These are phyloP conservation scores for Teratosphaeria destructans DNA, from an alignment of 2,329 filamentous ascomycete species.

Conservation along the genomic window DNA sequence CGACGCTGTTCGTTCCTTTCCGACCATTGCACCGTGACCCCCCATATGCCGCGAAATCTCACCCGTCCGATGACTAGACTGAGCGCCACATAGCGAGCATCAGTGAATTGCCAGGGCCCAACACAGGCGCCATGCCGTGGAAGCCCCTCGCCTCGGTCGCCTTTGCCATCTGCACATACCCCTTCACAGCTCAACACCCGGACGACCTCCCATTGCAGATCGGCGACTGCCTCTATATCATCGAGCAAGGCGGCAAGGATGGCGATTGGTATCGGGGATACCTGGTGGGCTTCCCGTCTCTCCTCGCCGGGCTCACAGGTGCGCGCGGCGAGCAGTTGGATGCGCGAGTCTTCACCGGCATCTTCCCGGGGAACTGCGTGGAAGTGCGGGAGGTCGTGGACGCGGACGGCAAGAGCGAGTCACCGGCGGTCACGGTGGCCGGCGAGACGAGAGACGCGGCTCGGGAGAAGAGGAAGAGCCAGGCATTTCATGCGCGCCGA, in stretches of 20 bases:
- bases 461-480: constrained; percentile 19
- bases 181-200: constrained; percentile 75
- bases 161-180: constrained; percentile 92
- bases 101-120: not conserved
- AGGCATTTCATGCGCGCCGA: constrained; percentile 17
- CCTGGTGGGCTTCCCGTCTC: constrained; percentile 82
- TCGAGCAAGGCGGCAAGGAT: constrained; percentile 79
- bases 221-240: constrained; percentile 96
- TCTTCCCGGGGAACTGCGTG: constrained; percentile 90
- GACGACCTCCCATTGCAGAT: constrained; percentile 94
- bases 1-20: not conserved
- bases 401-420: constrained; percentile 35
- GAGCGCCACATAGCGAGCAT: not conserved
- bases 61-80: not conserved
- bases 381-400: constrained; percentile 84
- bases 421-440: not conserved
- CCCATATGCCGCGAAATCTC: not conserved
- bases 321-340: constrained; percentile 88
- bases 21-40: not conserved
- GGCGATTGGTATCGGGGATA: constrained; percentile 93
- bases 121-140: constrained; percentile 64
- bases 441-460: constrained; percentile 5
- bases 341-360: constrained; percentile 94
- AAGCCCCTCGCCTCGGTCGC: constrained; percentile 91
- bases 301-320: constrained; percentile 83